Percentiles rank a stretch among this genome's conserved stretches.
phyloP scores from a whole-genome alignment of 176 grass and related monocot genomes.

The Oryza brachyantha region DNA sequence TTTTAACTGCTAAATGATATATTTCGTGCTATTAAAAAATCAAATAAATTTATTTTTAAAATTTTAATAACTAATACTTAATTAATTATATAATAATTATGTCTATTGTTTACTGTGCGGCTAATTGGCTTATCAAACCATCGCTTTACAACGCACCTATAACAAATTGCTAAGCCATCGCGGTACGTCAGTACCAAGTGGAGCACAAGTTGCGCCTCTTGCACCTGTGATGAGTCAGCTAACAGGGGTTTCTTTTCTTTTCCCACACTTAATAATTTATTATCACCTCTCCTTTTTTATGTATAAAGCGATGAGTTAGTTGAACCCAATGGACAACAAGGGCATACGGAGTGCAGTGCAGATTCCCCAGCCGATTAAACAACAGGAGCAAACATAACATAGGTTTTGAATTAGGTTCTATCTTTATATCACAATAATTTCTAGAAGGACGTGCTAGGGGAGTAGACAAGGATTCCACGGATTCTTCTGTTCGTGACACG shows the following conservation, averaged over 20 bases:
- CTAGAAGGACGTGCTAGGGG: background rate
- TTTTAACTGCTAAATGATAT: too few species aligned
- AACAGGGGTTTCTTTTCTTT: background rate
- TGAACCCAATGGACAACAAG: background rate
- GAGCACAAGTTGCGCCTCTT: background rate
- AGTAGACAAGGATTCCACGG: background rate
- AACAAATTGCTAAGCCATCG: background rate
- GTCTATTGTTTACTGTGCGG: too few species aligned
- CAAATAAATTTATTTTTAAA: too few species aligned
- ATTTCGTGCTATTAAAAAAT: too few species aligned
- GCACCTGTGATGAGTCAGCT: background rate
- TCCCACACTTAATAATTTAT: background rate
- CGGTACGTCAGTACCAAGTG: background rate
- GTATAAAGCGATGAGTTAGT: background rate
- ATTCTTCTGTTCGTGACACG: background rate
- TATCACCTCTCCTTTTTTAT: background rate
- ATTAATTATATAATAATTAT: too few species aligned
- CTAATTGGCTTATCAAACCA: too few species aligned
- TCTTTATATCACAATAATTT: background rate
- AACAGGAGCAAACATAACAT: background rate
- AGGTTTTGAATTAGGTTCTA: background rate
- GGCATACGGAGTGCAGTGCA: background rate
- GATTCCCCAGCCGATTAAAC: background rate
- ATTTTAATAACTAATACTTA: too few species aligned
- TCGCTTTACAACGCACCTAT: too few species aligned